Evolutionary conservation across 2,329 filamentous ascomycete genomes (phyloP).

Genomic region (Pyricularia pennisetigena): DNA sequence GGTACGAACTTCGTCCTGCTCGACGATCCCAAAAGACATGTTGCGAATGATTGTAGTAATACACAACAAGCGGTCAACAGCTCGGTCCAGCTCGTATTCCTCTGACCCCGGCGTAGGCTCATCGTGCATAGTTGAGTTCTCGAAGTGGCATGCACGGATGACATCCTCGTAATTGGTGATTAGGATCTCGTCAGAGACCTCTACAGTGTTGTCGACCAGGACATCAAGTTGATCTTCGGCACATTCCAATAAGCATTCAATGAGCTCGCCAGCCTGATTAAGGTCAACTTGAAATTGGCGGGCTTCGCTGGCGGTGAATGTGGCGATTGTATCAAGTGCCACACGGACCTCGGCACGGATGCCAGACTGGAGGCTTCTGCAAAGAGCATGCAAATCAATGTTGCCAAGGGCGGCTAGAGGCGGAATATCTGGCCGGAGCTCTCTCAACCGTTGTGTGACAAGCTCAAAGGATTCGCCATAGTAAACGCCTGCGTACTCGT

Average conservation of each 20-base stretch:
- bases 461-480: neutral
- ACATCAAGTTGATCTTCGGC: constrained; percentile 81
- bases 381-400: constrained; percentile 84
- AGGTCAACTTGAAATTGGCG: constrained; percentile 58
- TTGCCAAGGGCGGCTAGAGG: constrained; percentile 68
- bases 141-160: constrained; percentile 64
- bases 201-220: constrained; percentile 73
- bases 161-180: constrained; percentile 83
- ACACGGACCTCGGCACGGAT: constrained; percentile 84
- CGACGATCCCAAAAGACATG: constrained; percentile 71
- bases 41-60: constrained; percentile 91
- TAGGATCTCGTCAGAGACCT: constrained; percentile 79
- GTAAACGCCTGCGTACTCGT: neutral
- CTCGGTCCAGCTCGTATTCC: constrained; percentile 74
- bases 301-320: constrained; percentile 52
- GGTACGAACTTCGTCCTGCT: constrained; percentile 37
- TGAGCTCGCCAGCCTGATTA: constrained; percentile 72
- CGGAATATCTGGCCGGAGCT: constrained; percentile 55
- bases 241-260: constrained; percentile 82
- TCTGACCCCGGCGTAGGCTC: constrained; percentile 63
- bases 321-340: constrained; percentile 74
- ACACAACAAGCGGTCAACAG: constrained; percentile 79
- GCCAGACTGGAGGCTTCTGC: constrained; percentile 80
- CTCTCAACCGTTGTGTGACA: neutral
- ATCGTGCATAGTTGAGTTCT: constrained; percentile 63